These are phyloP conservation scores for Spencermartinsiella europaea DNA, from an alignment of 805 yeast species.

Conservation along the genomic window DNA sequence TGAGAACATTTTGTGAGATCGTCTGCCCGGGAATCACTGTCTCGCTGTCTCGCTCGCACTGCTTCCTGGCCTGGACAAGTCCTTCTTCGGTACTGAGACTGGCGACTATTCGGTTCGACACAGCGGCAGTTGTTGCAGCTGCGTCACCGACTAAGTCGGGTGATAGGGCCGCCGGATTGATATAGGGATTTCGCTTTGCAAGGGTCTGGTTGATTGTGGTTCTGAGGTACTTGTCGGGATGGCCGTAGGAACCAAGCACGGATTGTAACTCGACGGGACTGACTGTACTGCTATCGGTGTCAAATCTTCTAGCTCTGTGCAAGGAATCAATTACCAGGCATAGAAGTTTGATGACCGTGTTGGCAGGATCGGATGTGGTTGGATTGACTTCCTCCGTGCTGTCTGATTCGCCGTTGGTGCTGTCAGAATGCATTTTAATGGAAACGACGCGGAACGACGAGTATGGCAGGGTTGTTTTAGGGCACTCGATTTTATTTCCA, in stretches of 20 bases:
- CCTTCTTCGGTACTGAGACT: constrained; percentile 9
- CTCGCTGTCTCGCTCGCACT: constrained; percentile 4
- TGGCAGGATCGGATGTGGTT: no score
- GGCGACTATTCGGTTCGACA: constrained; percentile 2
- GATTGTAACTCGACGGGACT: no score
- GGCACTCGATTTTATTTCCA: background rate
- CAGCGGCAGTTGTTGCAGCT: background rate
- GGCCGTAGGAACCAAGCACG: background rate
- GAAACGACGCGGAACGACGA: background rate
- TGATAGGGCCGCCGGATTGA: background rate
- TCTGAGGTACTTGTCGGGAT: background rate
- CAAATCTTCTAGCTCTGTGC: no score
- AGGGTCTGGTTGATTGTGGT: background rate
- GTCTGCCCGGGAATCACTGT: constrained; percentile 11
- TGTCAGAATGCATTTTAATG: background rate
- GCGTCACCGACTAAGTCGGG: background rate
- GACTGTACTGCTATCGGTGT: no score
- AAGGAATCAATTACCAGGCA: no score
- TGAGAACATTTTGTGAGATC: constrained; percentile 61
- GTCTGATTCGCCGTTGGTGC: no score
- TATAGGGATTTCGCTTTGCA: background rate
- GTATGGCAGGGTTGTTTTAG: background rate
- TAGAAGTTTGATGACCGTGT: no score
- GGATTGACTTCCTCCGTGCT: no score
- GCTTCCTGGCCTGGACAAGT: constrained; percentile 12